These are phyloP conservation scores for Mycosphaerelloides madeirae DNA, from an alignment of 2,329 filamentous ascomycete species.

Conservation along the genomic window DNA sequence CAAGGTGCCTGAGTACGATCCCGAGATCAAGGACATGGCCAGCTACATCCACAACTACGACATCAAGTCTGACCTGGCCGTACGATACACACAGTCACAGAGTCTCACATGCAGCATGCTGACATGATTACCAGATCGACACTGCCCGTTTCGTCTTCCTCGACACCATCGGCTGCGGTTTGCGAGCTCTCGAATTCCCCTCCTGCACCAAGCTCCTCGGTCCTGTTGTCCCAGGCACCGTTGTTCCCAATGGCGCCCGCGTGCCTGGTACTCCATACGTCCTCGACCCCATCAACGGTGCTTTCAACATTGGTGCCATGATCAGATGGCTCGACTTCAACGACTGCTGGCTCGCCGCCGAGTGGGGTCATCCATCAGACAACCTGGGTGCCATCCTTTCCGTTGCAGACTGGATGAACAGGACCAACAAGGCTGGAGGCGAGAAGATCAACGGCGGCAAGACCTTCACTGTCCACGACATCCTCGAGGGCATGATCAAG, in stretches of 20 bases:
- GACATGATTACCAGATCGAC: slow-evolving; percentile 61
- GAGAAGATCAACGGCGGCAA: slow-evolving; percentile 62
- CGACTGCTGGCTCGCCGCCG: slow-evolving; percentile 97
- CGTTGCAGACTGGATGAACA: slow-evolving; percentile 94
- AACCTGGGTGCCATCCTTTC: slow-evolving; percentile 96
- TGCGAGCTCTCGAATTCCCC: slow-evolving; percentile 91
- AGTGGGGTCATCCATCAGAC: slow-evolving; percentile 98
- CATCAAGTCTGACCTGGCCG: slow-evolving; percentile 86
- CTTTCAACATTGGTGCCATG: slow-evolving; percentile 98
- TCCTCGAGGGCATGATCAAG: slow-evolving; percentile 92
- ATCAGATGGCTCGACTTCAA: slow-evolving; percentile 99
- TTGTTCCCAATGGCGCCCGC: slow-evolving; percentile 85
- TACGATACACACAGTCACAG: slow-evolving; percentile 48
- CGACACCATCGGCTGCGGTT: slow-evolving; percentile 92
- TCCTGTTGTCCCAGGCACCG: slow-evolving; percentile 82
- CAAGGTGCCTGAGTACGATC: slow-evolving; percentile 58
- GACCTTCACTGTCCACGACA: slow-evolving; percentile 81
- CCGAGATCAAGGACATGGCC: slow-evolving; percentile 92
- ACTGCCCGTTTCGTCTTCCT: slow-evolving; percentile 95
- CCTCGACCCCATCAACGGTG: slow-evolving; percentile 89
- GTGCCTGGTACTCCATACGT: slow-evolving; percentile 90
- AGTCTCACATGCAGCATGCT: slow-evolving; percentile 2
- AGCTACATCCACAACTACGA: slow-evolving; percentile 89
- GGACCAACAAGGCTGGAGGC: slow-evolving; percentile 84
- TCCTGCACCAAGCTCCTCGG: slow-evolving; percentile 94